Percentiles rank a stretch among this genome's conserved stretches.
phyloP scores from a whole-genome alignment of 202 grass and related monocot species.

The Panicum virgatum region DNA sequence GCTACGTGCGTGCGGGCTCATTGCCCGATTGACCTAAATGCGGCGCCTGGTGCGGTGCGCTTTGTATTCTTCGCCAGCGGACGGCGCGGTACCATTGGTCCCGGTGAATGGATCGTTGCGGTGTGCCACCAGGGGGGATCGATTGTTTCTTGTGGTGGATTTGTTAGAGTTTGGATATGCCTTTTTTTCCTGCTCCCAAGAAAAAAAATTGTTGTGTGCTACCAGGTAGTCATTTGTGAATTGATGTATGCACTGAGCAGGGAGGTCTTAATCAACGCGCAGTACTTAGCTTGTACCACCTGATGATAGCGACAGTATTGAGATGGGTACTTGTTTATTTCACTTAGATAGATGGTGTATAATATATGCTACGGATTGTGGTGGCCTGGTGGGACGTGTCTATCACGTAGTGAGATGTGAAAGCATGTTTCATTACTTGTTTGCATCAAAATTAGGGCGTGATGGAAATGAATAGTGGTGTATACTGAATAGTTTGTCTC shows the following conservation, averaged over 20 bases:
- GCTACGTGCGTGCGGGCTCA: constrained; percentile 20
- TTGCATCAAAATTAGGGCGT: background rate
- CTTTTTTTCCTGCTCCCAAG: background rate
- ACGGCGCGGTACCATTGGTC: constrained; percentile 18
- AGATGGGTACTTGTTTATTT: constrained; percentile 22
- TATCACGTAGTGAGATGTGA: background rate
- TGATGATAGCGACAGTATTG: constrained; percentile 39
- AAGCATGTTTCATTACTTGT: background rate
- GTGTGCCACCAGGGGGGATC: background rate
- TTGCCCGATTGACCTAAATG: constrained; percentile 43
- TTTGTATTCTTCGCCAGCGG: constrained; percentile 5
- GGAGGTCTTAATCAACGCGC: constrained; percentile 1
- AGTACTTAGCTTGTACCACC: constrained; percentile 11
- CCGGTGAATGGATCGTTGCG: constrained; percentile 4
- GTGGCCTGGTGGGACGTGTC: background rate
- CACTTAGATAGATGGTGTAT: background rate
- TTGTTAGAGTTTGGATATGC: constrained; percentile 9
- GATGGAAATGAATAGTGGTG: background rate
- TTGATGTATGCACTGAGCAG: constrained; percentile 13
- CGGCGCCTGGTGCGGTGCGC: constrained; percentile 25
- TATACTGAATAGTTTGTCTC: background rate
- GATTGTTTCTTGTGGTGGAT: constrained; percentile 16
- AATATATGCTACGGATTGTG: background rate
- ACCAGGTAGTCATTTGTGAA: background rate
- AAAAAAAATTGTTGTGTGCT: background rate